Evolutionary conservation across 2,329 filamentous ascomycete genomes (phyloP).

Genomic region (Pseudogymnoascus sp.): DNA sequence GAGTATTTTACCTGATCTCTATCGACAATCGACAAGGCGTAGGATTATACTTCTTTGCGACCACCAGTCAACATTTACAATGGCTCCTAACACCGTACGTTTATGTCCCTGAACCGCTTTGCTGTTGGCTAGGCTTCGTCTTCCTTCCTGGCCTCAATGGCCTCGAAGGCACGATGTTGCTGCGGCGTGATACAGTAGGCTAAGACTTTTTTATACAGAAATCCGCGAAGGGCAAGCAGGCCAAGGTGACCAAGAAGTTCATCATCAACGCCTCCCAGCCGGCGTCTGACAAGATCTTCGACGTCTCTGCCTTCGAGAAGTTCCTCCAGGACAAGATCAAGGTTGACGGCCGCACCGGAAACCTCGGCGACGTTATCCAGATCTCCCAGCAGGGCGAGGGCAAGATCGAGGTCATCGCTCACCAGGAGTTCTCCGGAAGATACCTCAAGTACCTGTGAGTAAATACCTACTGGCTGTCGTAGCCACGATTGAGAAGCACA

Average conservation of each 20-base stretch:
- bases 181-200: slow-evolving; percentile 76
- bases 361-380: slow-evolving; percentile 87
- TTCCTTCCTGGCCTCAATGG: slow-evolving; percentile 8
- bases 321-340: slow-evolving; percentile 99
- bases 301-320: slow-evolving; percentile 97
- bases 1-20: slow-evolving; percentile 4
- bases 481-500: slow-evolving; percentile 17
- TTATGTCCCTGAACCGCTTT: slow-evolving; percentile 68
- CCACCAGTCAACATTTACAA: slow-evolving; percentile 45
- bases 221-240: slow-evolving; percentile 60
- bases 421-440: slow-evolving; percentile 96
- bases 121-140: slow-evolving; percentile 63
- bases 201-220: slow-evolving; percentile 57
- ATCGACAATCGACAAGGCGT: slow-evolving; percentile 26
- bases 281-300: slow-evolving; percentile 99
- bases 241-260: slow-evolving; percentile 68
- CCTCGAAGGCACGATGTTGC: slow-evolving; percentile 11
- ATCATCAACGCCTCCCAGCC: slow-evolving; percentile 99
- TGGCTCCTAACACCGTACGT: slow-evolving; percentile 89
- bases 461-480: neutral
- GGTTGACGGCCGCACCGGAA: slow-evolving; percentile 95
- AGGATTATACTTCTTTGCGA: slow-evolving; percentile 65
- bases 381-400: slow-evolving; percentile 90
- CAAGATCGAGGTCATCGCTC: slow-evolving; percentile 95
- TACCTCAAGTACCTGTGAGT: slow-evolving; percentile 99